Base-by-base conservation (phyloP, 2,329 filamentous ascomycete species). In the Cordyceps cicadae region DNA sequence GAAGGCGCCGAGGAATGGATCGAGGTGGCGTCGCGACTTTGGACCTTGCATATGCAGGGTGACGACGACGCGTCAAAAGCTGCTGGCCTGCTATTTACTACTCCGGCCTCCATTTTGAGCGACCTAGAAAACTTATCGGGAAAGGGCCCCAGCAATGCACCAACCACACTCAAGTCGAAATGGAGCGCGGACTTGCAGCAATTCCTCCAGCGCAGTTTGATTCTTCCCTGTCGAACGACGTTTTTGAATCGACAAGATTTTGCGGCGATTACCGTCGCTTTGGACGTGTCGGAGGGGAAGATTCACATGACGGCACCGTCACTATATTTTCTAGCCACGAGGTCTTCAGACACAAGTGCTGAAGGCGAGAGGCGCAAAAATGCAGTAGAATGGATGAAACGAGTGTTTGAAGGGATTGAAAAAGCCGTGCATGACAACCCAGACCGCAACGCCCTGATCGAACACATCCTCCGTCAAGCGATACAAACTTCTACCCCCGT, bases 1-100 rank as follows among this genome's bases (percentile, higher is more conserved):
- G 71, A 75, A 26, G 74, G 74, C 5, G 73, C 77, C 52, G 71
- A 75, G 26, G 67, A 70, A 0, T 85, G 83, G 82, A 68, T 84
- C 21, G 67, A 72, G 4, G 78, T 74, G 2, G 70, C 81, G 49
- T 70, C 72, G 4, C 68, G 73, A 0, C 67, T 84, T 5, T 86
- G 82, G 83, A 74, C 79, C 21, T 72, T 85, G 6, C 82, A 81
- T 64, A 71, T 81, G n/a, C 80, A 81, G 62, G 77, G 74, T 19
- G 70, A 70, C 4, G 71, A 74, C 29, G 82, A 85, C 65, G 72
- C 71, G 3, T 62, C 75, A 8, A 77, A 82, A 45, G 78, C 83
- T 29, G 79, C 81, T 2, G 72, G 69, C 2, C 71, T 78, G 54
- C 69, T 84, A 6, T 81, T 81, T 49, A 66, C 69, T 0, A 69